Base-by-base conservation (phyloP, 1,284 basidiomycete species). In the Cryptococcus hybrid region DNA sequence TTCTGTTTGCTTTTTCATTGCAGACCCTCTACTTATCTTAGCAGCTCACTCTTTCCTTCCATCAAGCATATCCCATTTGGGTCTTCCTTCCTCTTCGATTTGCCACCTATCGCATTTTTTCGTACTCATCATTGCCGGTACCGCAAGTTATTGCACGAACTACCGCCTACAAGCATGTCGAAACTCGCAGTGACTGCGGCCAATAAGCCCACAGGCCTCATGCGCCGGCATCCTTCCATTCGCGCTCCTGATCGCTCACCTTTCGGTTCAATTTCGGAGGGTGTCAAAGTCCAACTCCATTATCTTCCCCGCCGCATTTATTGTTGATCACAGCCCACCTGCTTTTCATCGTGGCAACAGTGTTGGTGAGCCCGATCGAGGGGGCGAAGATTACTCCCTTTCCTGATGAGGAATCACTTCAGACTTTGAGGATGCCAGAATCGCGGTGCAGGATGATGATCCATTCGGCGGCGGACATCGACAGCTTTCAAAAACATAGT, bases 141-240 rank as follows among this genome's bases (percentile, higher is more conserved):
- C 24, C 24, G 24, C 24, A 24, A 24, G 24, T 24, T 24, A 24
- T 24, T 24, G 24, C 24, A 24, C 24, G 24, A 24, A 24, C 24
- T 24, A 24, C 24, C 24, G 24, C 24, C 24, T 24, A 24, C 24
- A 24, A 24, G 24, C 11, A 51, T 51, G 49, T 18, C 36, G 6
- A 35, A 51, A 12, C n/a, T 39, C 38, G 15, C 49, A 35, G 49
- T 39, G n/a, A 42, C 49, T 39, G 36, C 49, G 5, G 11, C 37
- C 34, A 51, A 24, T 18, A 51, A 51, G 39, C 47, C 15, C 12
- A 48, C 15, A 42, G 49, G 49, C n/a, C 49, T 51, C 8, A 51
- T 51, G 49, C 49, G 49, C 49, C 49, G 39, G 13, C 49, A 51
- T 38, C 49, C 49, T 9, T 51, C 49, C 49, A 38, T 51, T 36